Conservation (phyloP, 805 yeast genomes). For the Sugiyamaella mastotermitis region DNA sequence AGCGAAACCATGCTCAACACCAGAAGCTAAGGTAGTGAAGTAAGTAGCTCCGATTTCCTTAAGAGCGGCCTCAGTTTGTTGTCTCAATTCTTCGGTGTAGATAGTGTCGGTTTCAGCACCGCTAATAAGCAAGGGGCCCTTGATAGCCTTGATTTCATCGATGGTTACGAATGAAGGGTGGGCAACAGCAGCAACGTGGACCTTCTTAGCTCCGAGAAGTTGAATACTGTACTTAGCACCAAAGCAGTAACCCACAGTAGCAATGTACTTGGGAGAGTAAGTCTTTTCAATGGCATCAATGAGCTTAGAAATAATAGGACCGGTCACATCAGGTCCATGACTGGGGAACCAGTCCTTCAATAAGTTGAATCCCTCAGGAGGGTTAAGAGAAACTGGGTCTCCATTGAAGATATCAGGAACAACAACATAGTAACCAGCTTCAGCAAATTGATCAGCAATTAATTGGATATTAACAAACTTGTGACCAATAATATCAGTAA, state of each 20-base stretch:
- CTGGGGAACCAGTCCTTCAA: slow-evolving; percentile 43
- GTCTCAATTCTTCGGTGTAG: slow-evolving; percentile 61
- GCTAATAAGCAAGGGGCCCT: slow-evolving; percentile 59
- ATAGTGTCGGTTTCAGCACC: slow-evolving; percentile 69
- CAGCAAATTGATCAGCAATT: slow-evolving; percentile 44
- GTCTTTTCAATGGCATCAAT: slow-evolving; percentile 40
- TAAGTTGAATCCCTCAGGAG: slow-evolving; percentile 21
- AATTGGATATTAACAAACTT: slow-evolving; percentile 50
- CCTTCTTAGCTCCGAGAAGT: slow-evolving; percentile 37
- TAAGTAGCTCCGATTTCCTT: slow-evolving; percentile 48
- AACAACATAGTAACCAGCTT: slow-evolving; percentile 55
- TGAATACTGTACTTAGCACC: slow-evolving; percentile 71
- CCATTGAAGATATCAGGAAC: slow-evolving; percentile 68
- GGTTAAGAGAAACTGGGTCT: slow-evolving; percentile 37
- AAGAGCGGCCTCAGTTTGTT: slow-evolving; percentile 52
- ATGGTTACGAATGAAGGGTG: slow-evolving; percentile 73
- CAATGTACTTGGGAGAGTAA: slow-evolving; percentile 43
- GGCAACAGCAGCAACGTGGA: slow-evolving; percentile 61
- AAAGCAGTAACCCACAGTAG: slow-evolving; percentile 72
- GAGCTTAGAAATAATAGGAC: slow-evolving; percentile 44
- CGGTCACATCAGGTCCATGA: slow-evolving; percentile 45
- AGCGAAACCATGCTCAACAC: slow-evolving; percentile 72
- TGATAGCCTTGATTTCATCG: slow-evolving; percentile 59
- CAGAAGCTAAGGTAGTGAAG: slow-evolving; percentile 56
- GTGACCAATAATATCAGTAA: slow-evolving; percentile 66